phyloP scores from a whole-genome alignment of 768 basidiomycete species.

The Lactifluus echinatus region DNA sequence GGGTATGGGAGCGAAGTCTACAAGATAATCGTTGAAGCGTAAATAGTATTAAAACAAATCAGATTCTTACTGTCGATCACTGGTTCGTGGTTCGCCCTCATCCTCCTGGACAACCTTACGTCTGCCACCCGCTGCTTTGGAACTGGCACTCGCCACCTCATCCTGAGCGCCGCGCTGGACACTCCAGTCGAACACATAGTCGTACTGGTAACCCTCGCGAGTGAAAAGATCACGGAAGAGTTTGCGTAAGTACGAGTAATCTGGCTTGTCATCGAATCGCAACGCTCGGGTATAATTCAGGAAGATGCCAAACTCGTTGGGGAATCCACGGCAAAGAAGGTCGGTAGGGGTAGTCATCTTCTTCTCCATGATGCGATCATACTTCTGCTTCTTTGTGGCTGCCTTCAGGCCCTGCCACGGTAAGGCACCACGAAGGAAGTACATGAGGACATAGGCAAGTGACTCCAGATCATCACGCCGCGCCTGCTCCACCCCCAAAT shows the following conservation, averaged over 20 bases:
- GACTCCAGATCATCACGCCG: slow-evolving; percentile 98
- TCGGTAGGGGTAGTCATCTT: slow-evolving; percentile 99
- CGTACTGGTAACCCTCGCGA: slow-evolving; percentile 96
- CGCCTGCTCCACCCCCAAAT: slow-evolving; percentile 96
- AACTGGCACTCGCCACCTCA: slow-evolving; percentile 47
- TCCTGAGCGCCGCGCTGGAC: slow-evolving; percentile 76
- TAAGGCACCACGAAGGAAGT: slow-evolving; percentile 96
- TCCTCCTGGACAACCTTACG: slow-evolving; percentile 82
- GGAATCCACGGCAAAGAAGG: slow-evolving; percentile 97
- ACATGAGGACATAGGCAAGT: slow-evolving; percentile 98
- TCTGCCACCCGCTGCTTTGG: slow-evolving; percentile 52
- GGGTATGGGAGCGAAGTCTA: slow-evolving; percentile 84
- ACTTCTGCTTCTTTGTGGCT: slow-evolving; percentile 99
- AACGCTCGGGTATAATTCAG: slow-evolving; percentile 98
- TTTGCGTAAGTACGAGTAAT: slow-evolving; percentile 99
- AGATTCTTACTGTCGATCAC: slow-evolving; percentile 69
- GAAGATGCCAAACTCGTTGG: slow-evolving; percentile 98
- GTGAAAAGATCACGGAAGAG: slow-evolving; percentile 98
- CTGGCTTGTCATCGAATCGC: slow-evolving; percentile 99
- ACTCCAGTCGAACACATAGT: slow-evolving; percentile 99
- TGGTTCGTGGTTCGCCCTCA: slow-evolving; percentile 65
- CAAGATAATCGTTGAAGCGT: slow-evolving; percentile 10
- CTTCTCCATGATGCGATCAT: slow-evolving; percentile 99
- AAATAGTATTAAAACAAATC: slow-evolving; percentile 19
- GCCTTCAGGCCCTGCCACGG: slow-evolving; percentile 99